phyloP scores from a whole-genome alignment of 2,329 filamentous ascomycete genomes.

The Thyridium curvatum region DNA sequence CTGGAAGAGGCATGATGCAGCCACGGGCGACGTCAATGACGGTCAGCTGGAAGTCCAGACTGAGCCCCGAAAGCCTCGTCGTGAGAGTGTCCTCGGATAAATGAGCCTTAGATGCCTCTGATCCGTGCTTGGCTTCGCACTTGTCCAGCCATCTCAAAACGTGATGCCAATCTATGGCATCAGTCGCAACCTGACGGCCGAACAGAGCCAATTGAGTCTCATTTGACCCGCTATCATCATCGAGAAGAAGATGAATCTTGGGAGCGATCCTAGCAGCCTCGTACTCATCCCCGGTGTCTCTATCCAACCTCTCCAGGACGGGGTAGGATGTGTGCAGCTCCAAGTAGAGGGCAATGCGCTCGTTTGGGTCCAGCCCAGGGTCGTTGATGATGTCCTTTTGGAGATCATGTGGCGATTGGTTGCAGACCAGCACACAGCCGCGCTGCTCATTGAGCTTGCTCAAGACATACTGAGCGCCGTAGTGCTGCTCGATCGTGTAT shows the following conservation, averaged over 20 bases:
- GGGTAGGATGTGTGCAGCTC: not conserved
- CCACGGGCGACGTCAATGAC: slow-evolving; percentile 1
- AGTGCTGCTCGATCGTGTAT: slow-evolving; percentile 1
- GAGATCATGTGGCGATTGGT: slow-evolving; percentile 1
- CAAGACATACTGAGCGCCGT: not conserved
- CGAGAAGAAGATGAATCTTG: slow-evolving; percentile 1
- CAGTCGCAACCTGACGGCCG: not conserved
- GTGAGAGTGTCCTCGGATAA: not conserved
- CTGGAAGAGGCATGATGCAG: slow-evolving; percentile 1
- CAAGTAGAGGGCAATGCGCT: not conserved
- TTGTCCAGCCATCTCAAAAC: not conserved
- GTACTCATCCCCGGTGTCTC: not conserved
- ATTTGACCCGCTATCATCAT: not conserved
- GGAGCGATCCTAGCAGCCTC: not conserved
- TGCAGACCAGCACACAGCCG: not conserved
- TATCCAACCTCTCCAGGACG: not conserved
- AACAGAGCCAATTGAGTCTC: not conserved
- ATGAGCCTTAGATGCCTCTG: not conserved
- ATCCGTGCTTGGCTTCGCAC: not conserved
- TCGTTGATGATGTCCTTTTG: not conserved
- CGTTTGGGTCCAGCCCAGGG: not conserved
- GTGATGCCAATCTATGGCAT: slow-evolving; percentile 1
- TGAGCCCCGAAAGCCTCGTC: too few relatives aligned
- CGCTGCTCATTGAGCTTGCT: not conserved
- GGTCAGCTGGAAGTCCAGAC: not conserved